These are phyloP conservation scores for Nemania abortiva DNA, from an alignment of 2,329 filamentous ascomycete genomes.

Conservation along the genomic window DNA sequence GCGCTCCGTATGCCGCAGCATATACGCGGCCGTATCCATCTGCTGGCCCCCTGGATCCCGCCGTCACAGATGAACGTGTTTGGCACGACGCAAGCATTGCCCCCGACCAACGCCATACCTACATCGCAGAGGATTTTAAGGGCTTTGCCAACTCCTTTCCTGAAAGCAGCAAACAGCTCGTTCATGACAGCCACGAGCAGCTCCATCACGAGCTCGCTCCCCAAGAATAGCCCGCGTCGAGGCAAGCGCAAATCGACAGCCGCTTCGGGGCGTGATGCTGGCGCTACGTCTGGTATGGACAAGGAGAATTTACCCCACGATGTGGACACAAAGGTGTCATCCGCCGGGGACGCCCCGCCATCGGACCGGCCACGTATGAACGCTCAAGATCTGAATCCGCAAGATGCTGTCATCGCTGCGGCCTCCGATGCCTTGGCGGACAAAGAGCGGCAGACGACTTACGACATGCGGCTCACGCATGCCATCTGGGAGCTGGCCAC, in stretches of 20 bases:
- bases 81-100: constrained; percentile 77
- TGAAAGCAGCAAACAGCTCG: constrained; percentile 94
- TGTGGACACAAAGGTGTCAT: constrained; percentile 45
- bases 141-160: constrained; percentile 86
- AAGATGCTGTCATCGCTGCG: constrained; percentile 58
- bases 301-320: constrained; percentile 62
- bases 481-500: constrained; percentile 96
- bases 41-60: constrained; percentile 96
- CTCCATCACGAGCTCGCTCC: constrained; percentile 82
- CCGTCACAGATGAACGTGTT: constrained; percentile 91
- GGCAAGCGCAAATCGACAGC: constrained; percentile 65
- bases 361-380: constrained; percentile 53
- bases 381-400: constrained; percentile 46
- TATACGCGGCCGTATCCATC: constrained; percentile 91
- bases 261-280: constrained; percentile 51
- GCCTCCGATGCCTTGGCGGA: constrained; percentile 73
- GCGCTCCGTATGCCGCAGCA: constrained; percentile 96
- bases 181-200: constrained; percentile 94
- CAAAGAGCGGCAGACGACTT: constrained; percentile 78
- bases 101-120: constrained; percentile 87
- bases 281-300: constrained; percentile 57
- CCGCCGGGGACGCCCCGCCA: constrained; percentile 63
- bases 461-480: constrained; percentile 88
- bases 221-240: constrained; percentile 70
- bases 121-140: constrained; percentile 92